Evolutionary conservation across 2,329 filamentous ascomycete species (phyloP).

Genomic region (Cladophialophora psammophila): DNA sequence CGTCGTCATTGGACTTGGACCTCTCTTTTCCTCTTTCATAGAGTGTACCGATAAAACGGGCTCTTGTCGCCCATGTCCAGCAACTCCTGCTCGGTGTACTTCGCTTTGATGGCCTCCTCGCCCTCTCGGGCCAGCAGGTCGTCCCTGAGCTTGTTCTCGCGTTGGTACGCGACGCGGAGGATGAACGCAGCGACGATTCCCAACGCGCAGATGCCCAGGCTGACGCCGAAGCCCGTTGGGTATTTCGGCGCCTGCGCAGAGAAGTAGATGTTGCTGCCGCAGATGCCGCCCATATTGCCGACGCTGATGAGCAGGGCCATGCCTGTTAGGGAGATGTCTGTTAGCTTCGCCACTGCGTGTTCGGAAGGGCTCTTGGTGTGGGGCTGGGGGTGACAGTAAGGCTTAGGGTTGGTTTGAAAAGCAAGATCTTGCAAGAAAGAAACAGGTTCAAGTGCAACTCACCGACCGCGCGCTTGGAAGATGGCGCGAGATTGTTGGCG

Average conservation of each 20-base stretch:
- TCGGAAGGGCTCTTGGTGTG: neutral
- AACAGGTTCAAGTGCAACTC: neutral
- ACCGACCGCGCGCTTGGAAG: slow-evolving; percentile 72
- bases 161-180: slow-evolving; percentile 42
- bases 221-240: slow-evolving; percentile 48
- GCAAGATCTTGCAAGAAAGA: neutral
- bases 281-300: slow-evolving; percentile 45
- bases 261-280: slow-evolving; percentile 51
- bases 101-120: slow-evolving; percentile 46
- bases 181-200: slow-evolving; percentile 57
- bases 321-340: slow-evolving; percentile 42
- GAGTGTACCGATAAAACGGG: slow-evolving; percentile 65
- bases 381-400: too few relatives aligned
- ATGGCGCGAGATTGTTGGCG: slow-evolving; percentile 73
- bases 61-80: slow-evolving; percentile 68
- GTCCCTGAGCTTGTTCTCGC: slow-evolving; percentile 32
- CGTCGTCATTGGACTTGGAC: too few relatives aligned
- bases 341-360: neutral
- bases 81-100: slow-evolving; percentile 61
- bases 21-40: too few relatives aligned
- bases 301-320: slow-evolving; percentile 55
- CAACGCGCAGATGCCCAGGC: slow-evolving; percentile 47
- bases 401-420: neutral
- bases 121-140: slow-evolving; percentile 30
- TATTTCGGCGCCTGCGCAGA: slow-evolving; percentile 46